Evolutionary conservation across 495 filamentous ascomycete species (phyloP), one percentile per base, ranked within the genome.

Genomic region (Xylaria curta): DNA sequence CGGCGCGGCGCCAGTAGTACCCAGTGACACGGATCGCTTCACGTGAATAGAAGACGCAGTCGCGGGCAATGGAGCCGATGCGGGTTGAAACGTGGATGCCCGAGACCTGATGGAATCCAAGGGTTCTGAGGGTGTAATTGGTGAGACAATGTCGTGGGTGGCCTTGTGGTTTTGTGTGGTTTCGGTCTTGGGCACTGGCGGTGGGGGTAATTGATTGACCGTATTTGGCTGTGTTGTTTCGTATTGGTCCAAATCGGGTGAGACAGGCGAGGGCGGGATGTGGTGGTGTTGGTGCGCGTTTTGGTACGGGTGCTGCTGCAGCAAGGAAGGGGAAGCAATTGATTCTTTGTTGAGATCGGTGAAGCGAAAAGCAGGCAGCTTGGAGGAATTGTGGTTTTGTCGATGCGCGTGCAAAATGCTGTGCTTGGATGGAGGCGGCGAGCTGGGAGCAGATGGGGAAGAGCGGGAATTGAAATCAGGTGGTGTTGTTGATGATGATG

Each of bases 361-460:
- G 72, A 86, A 85, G 53, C 85, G 83, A 71, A 80, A 87, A 33
- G 84, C 78, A 31, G 85, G 84, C 64, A 86, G 77, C 67, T 85
- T 87, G 66, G 83, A 85, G 17, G 83, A 84, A 44, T 82, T 87
- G 75, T 86, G 81, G 71, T 76, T 83, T 65, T 84, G 83, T 73
- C 85, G 84, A 71, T 87, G 83, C 40, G 80, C 75, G 73, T 86
- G 82, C 36, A 83, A 69, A 40, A 75, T 71, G 72, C 46, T 64
- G 63, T 81, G 75, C 58, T 74, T 73, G 77, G 76, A 70, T 56
- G 70, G 72, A 67, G 73, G 70, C 38, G 73, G 70, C 38, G 77
- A 68, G 61, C 66, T 31, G 36, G 66, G 64, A 15, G 69, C 24
- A 21, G 68, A 74, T 36, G 61, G 59, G 26, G 68, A 51, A 64